These are phyloP conservation scores for Waitea zeae DNA, from an alignment of 1,284 basidiomycete genomes.

Conservation along the genomic window DNA sequence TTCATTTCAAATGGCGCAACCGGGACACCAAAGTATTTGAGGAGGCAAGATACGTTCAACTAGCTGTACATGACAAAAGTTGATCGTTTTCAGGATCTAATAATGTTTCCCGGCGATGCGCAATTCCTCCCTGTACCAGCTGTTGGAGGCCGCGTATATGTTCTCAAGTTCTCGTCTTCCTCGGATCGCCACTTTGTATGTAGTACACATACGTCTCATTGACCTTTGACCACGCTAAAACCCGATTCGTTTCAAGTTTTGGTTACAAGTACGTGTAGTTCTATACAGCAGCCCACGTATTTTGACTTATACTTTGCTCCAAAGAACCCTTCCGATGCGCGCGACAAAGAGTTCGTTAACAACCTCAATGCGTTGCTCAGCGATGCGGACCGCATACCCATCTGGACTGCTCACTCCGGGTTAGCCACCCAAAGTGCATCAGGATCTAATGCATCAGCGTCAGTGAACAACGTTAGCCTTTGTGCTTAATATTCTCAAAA, in stretches of 20 bases:
- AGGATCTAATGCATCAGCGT: neutral
- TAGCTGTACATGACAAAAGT: slow-evolving; percentile 1
- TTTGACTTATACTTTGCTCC: neutral
- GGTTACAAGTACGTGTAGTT: slow-evolving; percentile 48
- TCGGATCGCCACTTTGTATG: slow-evolving; percentile 68
- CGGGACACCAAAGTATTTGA: slow-evolving; percentile 36
- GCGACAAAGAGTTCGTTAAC: slow-evolving; percentile 51
- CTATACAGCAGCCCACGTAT: slow-evolving; percentile 1
- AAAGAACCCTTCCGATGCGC: slow-evolving; percentile 47
- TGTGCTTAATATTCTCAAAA: neutral
- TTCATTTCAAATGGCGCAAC: slow-evolving; percentile 68
- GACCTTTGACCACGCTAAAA: slow-evolving; percentile 4
- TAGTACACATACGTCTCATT: slow-evolving; percentile 9
- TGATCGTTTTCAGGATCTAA: slow-evolving; percentile 49
- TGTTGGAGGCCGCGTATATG: slow-evolving; percentile 48
- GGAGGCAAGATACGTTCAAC: slow-evolving; percentile 25
- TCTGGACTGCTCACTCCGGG: slow-evolving; percentile 26
- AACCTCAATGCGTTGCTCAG: slow-evolving; percentile 53
- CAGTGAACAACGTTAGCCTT: neutral
- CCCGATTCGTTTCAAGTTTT: slow-evolving; percentile 32
- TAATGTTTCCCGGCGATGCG: slow-evolving; percentile 68
- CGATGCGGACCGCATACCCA: slow-evolving; percentile 39
- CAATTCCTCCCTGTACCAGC: slow-evolving; percentile 50
- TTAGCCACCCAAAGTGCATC: neutral
- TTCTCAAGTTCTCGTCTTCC: slow-evolving; percentile 69